Evolutionary conservation across 2,329 filamentous ascomycete species (phyloP), one percentile per base, ranked within the genome.

Genomic region (Diaporthe eres): DNA sequence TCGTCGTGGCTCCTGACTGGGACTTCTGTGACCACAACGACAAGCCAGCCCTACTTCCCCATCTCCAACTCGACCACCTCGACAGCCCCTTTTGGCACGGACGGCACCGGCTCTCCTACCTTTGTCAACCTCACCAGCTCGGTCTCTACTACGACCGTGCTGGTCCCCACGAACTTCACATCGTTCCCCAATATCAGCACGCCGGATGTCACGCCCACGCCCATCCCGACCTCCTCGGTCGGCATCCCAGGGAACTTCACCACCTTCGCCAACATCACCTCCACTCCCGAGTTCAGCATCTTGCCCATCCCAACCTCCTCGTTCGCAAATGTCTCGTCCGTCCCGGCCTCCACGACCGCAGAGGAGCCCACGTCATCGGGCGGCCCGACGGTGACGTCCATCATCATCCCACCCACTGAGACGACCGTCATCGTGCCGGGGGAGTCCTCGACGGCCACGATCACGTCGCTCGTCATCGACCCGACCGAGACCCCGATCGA

Each of bases 401-500:
- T 49, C 25, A 67, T 17, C 22, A 17, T 22, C 34, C 49, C 6
- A 3, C 51, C 49, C 13, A 71, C 67, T 15, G 13, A 13, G 53
- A 44, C 47, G 25, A 53, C 71, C 37, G 28, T 65, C 49, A 28
- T 63, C 34, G 39, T 61, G 22, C 58, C 60, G 10, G 37, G 25
- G n/a, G 19, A 4, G 9, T 22, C 67, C 34, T 44, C 57, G 37
- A 15, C 22, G 8, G 22, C 17, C n/a, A n/a, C 47, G 34, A 17
- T 71, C 34, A 49, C 58, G 12, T 53, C 58, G 37, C 58, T 73
- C n/a, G 76, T 84, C 73, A 84, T 85, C 72, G 82, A 84, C 77
- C 82, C 83, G 28, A 77, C 81, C 70, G 80, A 83, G 74, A 77
- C 75, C 22, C 83, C 84, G 22, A 76, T 84, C 71, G 79, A 78